Evolutionary conservation across 2,329 filamentous ascomycete species (phyloP).

Genomic region (Arthrinium phaeospermum): DNA sequence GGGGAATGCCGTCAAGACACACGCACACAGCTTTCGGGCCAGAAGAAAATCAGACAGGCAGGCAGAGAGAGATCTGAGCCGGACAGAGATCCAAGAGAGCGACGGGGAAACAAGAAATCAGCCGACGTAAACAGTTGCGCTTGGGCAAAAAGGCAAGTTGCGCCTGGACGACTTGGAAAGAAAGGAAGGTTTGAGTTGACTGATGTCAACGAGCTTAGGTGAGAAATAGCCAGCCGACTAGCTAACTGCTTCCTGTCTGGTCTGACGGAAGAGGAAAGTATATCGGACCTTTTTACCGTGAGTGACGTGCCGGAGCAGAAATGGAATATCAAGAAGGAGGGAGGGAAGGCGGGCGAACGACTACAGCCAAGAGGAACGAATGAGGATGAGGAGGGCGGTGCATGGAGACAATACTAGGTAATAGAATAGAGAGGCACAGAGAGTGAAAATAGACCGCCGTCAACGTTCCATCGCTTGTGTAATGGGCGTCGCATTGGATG

Average conservation of each 20-base stretch:
- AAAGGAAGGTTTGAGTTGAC: conserved; percentile 17
- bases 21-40: conserved; percentile 19
- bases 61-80: not conserved
- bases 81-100: conserved; percentile 3
- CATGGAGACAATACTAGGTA: not conserved
- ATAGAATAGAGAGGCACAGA: not conserved
- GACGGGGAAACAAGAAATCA: conserved; percentile 14
- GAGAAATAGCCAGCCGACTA: not conserved
- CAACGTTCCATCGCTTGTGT: not conserved
- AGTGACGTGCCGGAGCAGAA: not conserved
- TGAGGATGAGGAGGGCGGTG: not conserved
- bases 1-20: conserved; percentile 14
- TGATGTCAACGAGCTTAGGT: conserved; percentile 6
- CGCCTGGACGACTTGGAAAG: not conserved
- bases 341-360: not conserved
- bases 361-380: not conserved
- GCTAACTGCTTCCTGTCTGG: not conserved
- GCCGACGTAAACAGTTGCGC: conserved; percentile 6
- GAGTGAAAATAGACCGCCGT: not conserved
- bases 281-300: not conserved
- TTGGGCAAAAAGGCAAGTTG: conserved; percentile 10
- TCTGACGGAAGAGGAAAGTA: conserved; percentile 11
- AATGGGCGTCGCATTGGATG: not conserved
- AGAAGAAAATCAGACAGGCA: conserved; percentile 13
- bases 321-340: not conserved